These are phyloP conservation scores for Kazachstania sp. DNA, from an alignment of 1,139 yeast species.

Conservation along the genomic window DNA sequence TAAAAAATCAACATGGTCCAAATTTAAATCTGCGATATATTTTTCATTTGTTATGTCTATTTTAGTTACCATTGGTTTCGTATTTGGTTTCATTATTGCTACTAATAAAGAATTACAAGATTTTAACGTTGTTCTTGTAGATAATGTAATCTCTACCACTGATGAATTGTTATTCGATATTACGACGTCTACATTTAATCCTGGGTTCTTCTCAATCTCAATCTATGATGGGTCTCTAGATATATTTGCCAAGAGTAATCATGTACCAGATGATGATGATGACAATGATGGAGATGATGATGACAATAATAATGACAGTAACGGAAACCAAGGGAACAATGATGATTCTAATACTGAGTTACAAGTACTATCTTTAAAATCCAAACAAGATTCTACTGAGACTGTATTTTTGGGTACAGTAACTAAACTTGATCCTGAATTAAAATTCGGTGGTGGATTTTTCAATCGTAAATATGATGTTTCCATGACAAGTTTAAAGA, in stretches of 20 bases:
- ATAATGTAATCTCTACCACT: constrained; percentile 68
- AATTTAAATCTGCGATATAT: constrained; percentile 44
- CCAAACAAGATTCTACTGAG: constrained; percentile 29
- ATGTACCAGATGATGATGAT: constrained; percentile 13
- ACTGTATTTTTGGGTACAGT: constrained; percentile 76
- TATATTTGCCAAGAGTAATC: constrained; percentile 72
- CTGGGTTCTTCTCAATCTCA: constrained; percentile 68
- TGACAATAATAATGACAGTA: background rate
- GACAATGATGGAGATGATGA: background rate
- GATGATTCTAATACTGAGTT: background rate
- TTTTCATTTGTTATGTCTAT: constrained; percentile 46
- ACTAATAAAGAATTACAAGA: constrained; percentile 75
- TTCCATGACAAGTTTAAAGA: constrained; percentile 61
- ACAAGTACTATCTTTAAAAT: background rate
- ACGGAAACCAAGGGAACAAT: background rate
- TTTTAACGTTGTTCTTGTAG: constrained; percentile 51
- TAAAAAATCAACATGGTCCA: constrained; percentile 28
- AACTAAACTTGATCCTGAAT: constrained; percentile 56
- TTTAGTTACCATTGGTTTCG: constrained; percentile 61
- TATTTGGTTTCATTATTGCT: constrained; percentile 77
- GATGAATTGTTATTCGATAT: constrained; percentile 81
- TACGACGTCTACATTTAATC: constrained; percentile 72
- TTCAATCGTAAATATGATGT: constrained; percentile 49
- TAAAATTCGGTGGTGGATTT: constrained; percentile 71
- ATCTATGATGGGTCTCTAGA: constrained; percentile 68